Conservation (phyloP, 1,284 basidiomycete genomes). For the Puccinia novopanici region DNA sequence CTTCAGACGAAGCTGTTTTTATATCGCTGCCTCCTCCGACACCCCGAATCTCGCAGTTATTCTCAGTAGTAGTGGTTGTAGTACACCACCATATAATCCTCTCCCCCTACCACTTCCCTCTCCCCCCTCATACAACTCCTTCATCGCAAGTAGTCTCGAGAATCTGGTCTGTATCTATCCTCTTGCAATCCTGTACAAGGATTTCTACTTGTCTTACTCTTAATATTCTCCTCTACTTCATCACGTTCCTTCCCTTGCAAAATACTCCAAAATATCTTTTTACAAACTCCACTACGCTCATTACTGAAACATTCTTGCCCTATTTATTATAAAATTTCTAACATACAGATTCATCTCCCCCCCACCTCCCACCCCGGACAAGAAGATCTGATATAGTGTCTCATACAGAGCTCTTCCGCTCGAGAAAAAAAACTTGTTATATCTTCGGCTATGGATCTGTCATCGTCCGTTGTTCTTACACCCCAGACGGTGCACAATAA, state of each 20-base stretch:
- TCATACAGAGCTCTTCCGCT: conserved; percentile 15
- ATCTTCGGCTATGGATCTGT: conserved; percentile 31
- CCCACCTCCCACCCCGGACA: no score
- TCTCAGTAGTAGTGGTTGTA: not conserved
- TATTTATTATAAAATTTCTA: not conserved
- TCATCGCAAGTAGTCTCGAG: conserved; percentile 9
- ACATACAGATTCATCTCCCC: conserved; percentile 17
- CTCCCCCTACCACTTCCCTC: not conserved
- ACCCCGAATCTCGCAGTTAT: not conserved
- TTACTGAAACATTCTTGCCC: conserved; percentile 25
- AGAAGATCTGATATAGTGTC: conserved; percentile 8
- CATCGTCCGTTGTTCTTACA: conserved; percentile 32
- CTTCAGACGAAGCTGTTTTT: not conserved
- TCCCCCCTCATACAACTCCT: no score
- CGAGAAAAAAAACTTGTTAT: conserved; percentile 19
- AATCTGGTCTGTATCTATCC: conserved; percentile 23
- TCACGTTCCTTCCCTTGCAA: conserved; percentile 10
- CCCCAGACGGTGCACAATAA: not conserved
- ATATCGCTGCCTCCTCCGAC: not conserved
- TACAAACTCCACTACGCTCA: conserved; percentile 23
- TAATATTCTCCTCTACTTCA: not conserved
- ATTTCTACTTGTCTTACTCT: not conserved
- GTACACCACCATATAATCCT: no score
- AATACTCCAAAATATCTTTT: not conserved
- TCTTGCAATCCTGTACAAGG: conserved; percentile 28